phyloP scores from a whole-genome alignment of 129 eudicot genomes.

The Lactuca saligna region DNA sequence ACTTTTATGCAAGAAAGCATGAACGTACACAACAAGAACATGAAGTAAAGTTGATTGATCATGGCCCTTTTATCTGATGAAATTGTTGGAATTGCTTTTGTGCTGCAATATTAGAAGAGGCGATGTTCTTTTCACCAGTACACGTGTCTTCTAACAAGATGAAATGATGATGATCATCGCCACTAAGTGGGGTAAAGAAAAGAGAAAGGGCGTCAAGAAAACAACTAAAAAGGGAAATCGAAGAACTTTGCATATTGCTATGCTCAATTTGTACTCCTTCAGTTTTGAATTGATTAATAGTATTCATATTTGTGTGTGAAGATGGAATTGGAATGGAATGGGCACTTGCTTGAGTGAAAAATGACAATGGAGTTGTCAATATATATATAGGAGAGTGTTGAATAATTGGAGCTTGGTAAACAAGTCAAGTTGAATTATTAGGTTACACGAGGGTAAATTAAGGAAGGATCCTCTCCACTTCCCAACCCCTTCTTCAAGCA shows the following conservation, averaged over 20 bases:
- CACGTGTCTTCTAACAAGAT: neutral
- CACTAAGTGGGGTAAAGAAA: slow-evolving; percentile 16
- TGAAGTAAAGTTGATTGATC: slow-evolving; percentile 6
- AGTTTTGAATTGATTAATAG: slow-evolving; percentile 7
- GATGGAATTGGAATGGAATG: neutral
- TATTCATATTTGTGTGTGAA: slow-evolving; percentile 3
- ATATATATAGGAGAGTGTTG: slow-evolving; percentile 16
- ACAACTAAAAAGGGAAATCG: slow-evolving; percentile 19
- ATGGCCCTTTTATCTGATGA: slow-evolving; percentile 42
- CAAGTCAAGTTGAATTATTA: neutral
- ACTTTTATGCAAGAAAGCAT: neutral
- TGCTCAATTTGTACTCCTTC: neutral
- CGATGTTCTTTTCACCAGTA: slow-evolving; percentile 13
- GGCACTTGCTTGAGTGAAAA: slow-evolving; percentile 21
- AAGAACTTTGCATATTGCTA: neutral
- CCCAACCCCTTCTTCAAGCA: neutral
- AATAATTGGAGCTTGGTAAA: neutral
- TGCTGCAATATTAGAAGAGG: slow-evolving; percentile 26
- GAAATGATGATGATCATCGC: slow-evolving; percentile 11
- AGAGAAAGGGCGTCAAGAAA: slow-evolving; percentile 11
- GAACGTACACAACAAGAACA: neutral
- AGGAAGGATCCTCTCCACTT: neutral
- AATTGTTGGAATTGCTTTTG: slow-evolving; percentile 50
- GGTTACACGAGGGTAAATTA: neutral
- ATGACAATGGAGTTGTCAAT: slow-evolving; percentile 20